Conservation (phyloP, 345 rosid genomes). For the Brassica nigra region DNA sequence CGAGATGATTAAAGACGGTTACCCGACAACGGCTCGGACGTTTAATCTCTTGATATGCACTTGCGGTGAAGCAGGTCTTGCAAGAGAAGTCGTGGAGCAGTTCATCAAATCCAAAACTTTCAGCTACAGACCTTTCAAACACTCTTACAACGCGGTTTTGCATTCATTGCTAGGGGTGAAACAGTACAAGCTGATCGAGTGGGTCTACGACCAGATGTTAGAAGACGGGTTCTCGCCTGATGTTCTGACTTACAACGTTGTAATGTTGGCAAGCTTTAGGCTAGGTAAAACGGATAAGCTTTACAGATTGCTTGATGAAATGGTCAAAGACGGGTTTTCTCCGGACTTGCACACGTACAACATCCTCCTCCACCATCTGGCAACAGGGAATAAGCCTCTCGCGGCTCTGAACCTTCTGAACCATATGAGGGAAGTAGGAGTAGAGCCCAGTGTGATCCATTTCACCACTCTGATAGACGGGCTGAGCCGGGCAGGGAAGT, state of each 20-base stretch:
- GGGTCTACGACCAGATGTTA: slow-evolving; percentile 81
- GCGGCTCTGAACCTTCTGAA: slow-evolving; percentile 75
- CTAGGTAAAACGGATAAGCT: slow-evolving; percentile 68
- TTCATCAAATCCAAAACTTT: slow-evolving; percentile 78
- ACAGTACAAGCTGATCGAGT: slow-evolving; percentile 81
- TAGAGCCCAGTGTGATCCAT: slow-evolving; percentile 69
- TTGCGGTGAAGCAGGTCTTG: slow-evolving; percentile 76
- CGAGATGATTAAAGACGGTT: slow-evolving; percentile 83
- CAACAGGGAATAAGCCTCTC: slow-evolving; percentile 73
- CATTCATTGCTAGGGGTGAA: slow-evolving; percentile 54
- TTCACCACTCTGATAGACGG: slow-evolving; percentile 87
- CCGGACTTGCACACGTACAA: slow-evolving; percentile 87
- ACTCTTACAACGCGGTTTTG: slow-evolving; percentile 78
- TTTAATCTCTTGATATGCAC: slow-evolving; percentile 79
- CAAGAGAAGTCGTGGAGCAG: slow-evolving; percentile 68
- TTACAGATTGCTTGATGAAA: slow-evolving; percentile 70
- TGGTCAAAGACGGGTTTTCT: slow-evolving; percentile 61
- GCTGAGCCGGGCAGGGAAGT: slow-evolving; percentile 82
- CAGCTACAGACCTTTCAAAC: slow-evolving; percentile 74
- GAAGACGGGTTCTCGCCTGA: slow-evolving; percentile 64
- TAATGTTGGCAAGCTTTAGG: slow-evolving; percentile 74
- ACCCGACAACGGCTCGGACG: slow-evolving; percentile 71
- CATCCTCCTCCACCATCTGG: slow-evolving; percentile 78
- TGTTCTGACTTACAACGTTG: slow-evolving; percentile 66
- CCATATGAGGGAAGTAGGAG: slow-evolving; percentile 76